Conservation (phyloP, 78 protist genomes). For the Speleostelium caveatum region DNA sequence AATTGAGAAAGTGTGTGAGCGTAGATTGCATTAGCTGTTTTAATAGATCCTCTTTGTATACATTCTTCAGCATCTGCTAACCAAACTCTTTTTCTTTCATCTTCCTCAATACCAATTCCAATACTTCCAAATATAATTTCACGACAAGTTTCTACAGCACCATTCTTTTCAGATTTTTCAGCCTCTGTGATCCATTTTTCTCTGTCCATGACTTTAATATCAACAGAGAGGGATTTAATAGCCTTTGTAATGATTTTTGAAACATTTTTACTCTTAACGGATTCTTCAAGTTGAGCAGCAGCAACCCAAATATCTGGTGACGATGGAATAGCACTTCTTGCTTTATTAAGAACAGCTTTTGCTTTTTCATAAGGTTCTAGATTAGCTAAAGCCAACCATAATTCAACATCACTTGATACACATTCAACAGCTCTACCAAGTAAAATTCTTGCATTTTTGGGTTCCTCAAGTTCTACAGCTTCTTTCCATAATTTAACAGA, state of each 20-base stretch:
- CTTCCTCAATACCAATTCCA: constrained; percentile 90
- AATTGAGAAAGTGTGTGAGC: constrained; percentile 85
- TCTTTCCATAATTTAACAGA: constrained; percentile 96
- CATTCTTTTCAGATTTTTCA: constrained; percentile 82
- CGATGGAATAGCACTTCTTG: constrained; percentile 87
- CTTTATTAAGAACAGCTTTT: constrained; percentile 90
- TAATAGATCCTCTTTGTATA: constrained; percentile 37
- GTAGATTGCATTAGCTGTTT: constrained; percentile 88
- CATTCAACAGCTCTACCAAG: constrained; percentile 95
- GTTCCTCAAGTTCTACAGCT: constrained; percentile 92
- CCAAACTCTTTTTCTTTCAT: constrained; percentile 94
- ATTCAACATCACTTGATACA: constrained; percentile 87
- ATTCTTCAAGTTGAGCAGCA: constrained; percentile 97
- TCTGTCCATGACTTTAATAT: constrained; percentile 55
- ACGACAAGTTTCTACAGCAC: constrained; percentile 63
- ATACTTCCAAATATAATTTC: constrained; percentile 83
- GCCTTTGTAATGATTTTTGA: constrained; percentile 73
- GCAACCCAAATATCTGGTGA: constrained; percentile 95
- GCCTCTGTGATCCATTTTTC: constrained; percentile 93
- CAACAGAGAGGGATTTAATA: constrained; percentile 62
- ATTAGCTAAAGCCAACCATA: constrained; percentile 98
- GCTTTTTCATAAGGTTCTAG: constrained; percentile 94
- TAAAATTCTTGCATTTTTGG: constrained; percentile 93
- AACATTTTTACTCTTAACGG: constrained; percentile 62
- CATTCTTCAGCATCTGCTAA: constrained; percentile 92